A percentile compares a stretch with the other conserved stretches of the same genome.
Conservation (phyloP, 768 basidiomycete species). For the Suillus hirtellus region DNA sequence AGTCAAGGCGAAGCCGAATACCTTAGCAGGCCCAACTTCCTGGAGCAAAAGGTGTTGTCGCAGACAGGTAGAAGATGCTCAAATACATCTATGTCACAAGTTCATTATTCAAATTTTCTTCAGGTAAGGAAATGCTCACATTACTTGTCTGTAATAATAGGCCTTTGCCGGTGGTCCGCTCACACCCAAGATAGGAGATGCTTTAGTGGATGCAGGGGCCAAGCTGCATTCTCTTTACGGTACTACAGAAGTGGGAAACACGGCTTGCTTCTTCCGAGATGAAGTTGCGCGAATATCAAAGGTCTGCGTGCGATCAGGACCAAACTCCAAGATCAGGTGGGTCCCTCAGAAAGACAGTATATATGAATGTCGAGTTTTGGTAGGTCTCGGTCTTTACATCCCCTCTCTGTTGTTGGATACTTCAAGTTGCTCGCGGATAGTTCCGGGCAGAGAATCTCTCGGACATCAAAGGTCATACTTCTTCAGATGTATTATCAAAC, state of each 20-base stretch:
- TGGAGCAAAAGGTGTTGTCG: slow-evolving; percentile 25
- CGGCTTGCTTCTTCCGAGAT: slow-evolving; percentile 16
- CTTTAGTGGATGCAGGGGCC: slow-evolving; percentile 36
- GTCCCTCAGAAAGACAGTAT: slow-evolving; percentile 36
- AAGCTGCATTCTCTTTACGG: slow-evolving; percentile 37
- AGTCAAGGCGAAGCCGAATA: slow-evolving; percentile 14
- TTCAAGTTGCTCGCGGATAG: slow-evolving; percentile 20
- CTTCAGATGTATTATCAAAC: slow-evolving; percentile 43
- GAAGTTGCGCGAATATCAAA: slow-evolving; percentile 32
- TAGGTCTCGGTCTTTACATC: slow-evolving; percentile 16
- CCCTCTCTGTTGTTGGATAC: background rate
- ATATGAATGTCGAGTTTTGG: slow-evolving; percentile 41
- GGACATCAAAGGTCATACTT: slow-evolving; percentile 43
- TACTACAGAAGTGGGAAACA: slow-evolving; percentile 36
- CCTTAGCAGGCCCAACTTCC: slow-evolving; percentile 12
- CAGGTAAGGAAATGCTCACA: background rate
- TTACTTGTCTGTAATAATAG: slow-evolving; percentile 18
- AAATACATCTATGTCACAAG: slow-evolving; percentile 22
- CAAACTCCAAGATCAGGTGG: slow-evolving; percentile 33
- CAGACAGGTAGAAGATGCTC: slow-evolving; percentile 18
- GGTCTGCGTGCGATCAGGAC: slow-evolving; percentile 33
- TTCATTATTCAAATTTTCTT: background rate
- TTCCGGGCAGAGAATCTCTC: slow-evolving; percentile 34
- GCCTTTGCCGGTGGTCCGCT: slow-evolving; percentile 38
- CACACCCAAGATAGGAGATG: slow-evolving; percentile 36